These are phyloP conservation scores for Avena insularis DNA, from an alignment of 176 grass and related monocot genomes.

Conservation along the genomic window DNA sequence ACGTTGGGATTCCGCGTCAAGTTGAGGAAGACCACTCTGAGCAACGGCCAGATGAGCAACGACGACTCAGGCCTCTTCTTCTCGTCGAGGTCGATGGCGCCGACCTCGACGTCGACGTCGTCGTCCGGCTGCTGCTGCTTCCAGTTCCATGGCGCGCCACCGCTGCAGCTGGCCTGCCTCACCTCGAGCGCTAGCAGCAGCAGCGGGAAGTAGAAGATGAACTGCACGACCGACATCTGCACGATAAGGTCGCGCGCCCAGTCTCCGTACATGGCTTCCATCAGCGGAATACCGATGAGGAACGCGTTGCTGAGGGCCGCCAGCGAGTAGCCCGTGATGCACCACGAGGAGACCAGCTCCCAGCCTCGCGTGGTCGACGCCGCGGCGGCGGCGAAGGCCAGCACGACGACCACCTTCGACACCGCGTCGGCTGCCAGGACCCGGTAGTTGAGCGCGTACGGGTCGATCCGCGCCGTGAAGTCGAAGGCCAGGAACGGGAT, in stretches of 20 bases:
- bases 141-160: neutral
- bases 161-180: slow-evolving; percentile 4
- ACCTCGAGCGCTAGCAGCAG: slow-evolving; percentile 69
- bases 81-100: neutral
- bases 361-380: neutral
- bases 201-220: slow-evolving; percentile 53
- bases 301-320: slow-evolving; percentile 68
- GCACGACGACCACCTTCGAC: no score
- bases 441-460: no score
- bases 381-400: no score
- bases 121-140: neutral
- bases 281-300: slow-evolving; percentile 59
- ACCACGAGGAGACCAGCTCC: neutral
- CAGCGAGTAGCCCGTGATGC: slow-evolving; percentile 70
- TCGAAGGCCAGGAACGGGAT: no score
- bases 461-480: no score
- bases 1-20: neutral
- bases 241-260: slow-evolving; percentile 74
- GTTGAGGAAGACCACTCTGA: neutral
- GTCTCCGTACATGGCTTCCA: slow-evolving; percentile 45
- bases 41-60: neutral
- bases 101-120: slow-evolving; percentile 36
- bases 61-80: neutral
- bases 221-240: slow-evolving; percentile 72
- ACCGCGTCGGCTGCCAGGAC: no score